phyloP scores from a whole-genome alignment of 306 rosid genomes.

The Inga laurina region DNA sequence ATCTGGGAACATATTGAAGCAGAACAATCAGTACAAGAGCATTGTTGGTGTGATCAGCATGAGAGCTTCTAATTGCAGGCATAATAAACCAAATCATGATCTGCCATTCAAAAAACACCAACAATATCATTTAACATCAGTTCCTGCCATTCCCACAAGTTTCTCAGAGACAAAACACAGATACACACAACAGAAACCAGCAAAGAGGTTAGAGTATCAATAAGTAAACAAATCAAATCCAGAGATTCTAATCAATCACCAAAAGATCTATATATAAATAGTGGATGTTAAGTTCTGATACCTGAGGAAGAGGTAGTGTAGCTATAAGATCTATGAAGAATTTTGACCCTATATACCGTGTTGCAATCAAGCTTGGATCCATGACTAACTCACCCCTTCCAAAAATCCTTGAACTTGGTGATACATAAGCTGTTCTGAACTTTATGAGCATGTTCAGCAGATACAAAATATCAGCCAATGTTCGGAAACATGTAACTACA shows the following conservation, averaged over 20 bases:
- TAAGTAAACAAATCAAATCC: not conserved
- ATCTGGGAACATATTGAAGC: conserved; percentile 81
- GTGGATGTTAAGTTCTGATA: conserved; percentile 20
- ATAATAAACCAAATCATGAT: conserved; percentile 86
- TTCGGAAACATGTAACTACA: conserved; percentile 72
- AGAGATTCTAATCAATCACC: not conserved
- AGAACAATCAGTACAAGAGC: conserved; percentile 79
- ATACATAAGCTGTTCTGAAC: conserved; percentile 80
- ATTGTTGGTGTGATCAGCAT: conserved; percentile 72
- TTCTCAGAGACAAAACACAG: conserved; percentile 8
- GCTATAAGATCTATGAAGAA: conserved; percentile 81
- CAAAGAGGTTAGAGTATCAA: not conserved
- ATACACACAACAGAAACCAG: not conserved
- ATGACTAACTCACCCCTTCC: conserved; percentile 92
- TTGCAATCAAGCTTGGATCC: conserved; percentile 65
- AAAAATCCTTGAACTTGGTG: conserved; percentile 84
- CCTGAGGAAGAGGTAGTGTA: conserved; percentile 95
- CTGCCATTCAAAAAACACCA: conserved; percentile 49
- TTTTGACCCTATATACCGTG: conserved; percentile 67
- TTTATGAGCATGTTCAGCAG: conserved; percentile 66
- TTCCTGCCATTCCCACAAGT: not conserved
- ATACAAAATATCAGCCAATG: conserved; percentile 77
- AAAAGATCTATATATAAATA: not conserved
- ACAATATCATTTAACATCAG: conserved; percentile 29
- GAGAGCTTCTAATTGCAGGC: conserved; percentile 81